Evolutionary conservation across 176 grass and related monocot genomes (phyloP), one percentile per base, ranked within the genome.

Genomic region (Guadua angustifolia): DNA sequence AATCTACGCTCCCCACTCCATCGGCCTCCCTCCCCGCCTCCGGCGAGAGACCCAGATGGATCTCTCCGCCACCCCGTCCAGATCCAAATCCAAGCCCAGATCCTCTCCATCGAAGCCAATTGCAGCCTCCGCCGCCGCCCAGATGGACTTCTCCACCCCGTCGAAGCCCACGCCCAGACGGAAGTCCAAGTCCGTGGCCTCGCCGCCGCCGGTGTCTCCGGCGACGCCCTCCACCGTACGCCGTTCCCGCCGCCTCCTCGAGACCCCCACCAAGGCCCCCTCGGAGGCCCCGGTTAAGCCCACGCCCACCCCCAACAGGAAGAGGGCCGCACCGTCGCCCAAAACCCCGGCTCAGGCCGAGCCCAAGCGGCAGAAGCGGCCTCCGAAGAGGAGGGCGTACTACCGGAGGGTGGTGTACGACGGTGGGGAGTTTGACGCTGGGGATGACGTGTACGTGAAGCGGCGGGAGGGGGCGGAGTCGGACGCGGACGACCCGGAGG

Each of bases 371-470:
- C 85, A 53, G 86, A 57, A 43, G 22, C 71, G 53, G 45, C 70
- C 73, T 24, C 85, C 83, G 50, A 89, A 67, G 46, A 85, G 68
- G 84, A 82, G 74, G 63, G 78, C 77, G 14, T 74, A 85, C 80
- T 95, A 91, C 85, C 89, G 85, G 44, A 95, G 93, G 72, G 95
- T 95, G 44, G 83, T 95, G 69, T 88, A 78, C 17, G 95, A 93
- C 40, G 93, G 85, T 4, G 89, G 79, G 13, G 89, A 94, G 75
- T 98, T 95, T 43, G 84, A 46, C 26, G 89, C 86, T 16, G 95
- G 93, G 3, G 85, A 98, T 40, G 91, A 98, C 79, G 87, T 98
- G 26, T 98, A 98, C 69, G 80, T 98, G 44, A 98, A 98, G 85
- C 90, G 92, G 64, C 73, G 26, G 80, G 93, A 94, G 75, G 87